phyloP scores from a whole-genome alignment of 2,329 filamentous ascomycete species.

The Hypocrella siamensis region DNA sequence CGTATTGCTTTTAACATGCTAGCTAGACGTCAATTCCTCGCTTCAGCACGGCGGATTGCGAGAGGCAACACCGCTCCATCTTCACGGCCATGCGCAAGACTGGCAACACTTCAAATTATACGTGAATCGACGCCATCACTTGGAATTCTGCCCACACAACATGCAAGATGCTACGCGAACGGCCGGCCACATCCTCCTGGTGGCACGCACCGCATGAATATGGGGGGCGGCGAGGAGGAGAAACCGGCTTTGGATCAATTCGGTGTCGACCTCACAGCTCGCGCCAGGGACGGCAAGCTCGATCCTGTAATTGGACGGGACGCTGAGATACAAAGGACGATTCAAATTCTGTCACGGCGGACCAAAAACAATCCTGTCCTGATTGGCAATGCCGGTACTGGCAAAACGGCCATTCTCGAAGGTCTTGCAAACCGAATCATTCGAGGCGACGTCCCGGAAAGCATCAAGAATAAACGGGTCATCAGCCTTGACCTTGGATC shows the following conservation, averaged over 20 bases:
- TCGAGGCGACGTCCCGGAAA: conserved; percentile 84
- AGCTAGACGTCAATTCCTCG: conserved; percentile 22
- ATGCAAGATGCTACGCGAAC: conserved; percentile 44
- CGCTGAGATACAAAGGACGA: conserved; percentile 80
- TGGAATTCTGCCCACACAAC: conserved; percentile 21
- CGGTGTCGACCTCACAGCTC: conserved; percentile 76
- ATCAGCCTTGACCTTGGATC: conserved; percentile 78
- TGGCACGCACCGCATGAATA: conserved; percentile 85
- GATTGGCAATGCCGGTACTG: conserved; percentile 82
- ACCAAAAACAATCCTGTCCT: conserved; percentile 95
- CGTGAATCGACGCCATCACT: conserved; percentile 7
- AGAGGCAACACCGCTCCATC: conserved; percentile 14
- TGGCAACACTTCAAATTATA: conserved; percentile 8
- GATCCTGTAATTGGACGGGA: conserved; percentile 94
- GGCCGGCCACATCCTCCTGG: conserved; percentile 75
- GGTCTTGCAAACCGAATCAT: conserved; percentile 83
- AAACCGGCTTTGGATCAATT: conserved; percentile 85
- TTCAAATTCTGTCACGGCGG: conserved; percentile 79
- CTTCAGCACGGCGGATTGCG: conserved; percentile 21
- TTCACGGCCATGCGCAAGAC: conserved; percentile 13
- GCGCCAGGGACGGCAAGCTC: conserved; percentile 74
- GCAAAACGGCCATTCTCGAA: conserved; percentile 88
- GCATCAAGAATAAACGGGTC: conserved; percentile 86
- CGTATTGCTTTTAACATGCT: conserved; percentile 26
- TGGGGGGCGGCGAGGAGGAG: conserved; percentile 54